These are phyloP conservation scores for Metarhizium humberi DNA, from an alignment of 2,329 filamentous ascomycete species.

Conservation along the genomic window DNA sequence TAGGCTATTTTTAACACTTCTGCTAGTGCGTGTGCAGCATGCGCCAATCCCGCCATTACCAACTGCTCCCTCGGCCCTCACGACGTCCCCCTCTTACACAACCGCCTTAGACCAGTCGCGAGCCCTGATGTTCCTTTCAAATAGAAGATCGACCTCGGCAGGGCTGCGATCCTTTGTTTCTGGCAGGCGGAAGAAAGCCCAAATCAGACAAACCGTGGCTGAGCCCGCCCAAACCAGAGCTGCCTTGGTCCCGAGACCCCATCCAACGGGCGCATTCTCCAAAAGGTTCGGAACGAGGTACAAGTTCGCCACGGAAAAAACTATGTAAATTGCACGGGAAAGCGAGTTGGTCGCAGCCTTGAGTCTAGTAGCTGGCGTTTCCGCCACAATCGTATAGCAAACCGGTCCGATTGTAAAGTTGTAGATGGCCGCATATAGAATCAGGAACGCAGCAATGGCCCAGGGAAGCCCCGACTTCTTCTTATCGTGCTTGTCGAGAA, in stretches of 20 bases:
- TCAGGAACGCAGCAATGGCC: slow-evolving; percentile 25
- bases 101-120: slow-evolving; percentile 8
- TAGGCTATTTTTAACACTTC: not conserved
- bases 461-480: slow-evolving; percentile 10
- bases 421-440: slow-evolving; percentile 31
- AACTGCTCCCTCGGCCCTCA: not conserved
- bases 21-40: not conserved
- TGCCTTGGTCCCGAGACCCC: slow-evolving; percentile 11
- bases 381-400: slow-evolving; percentile 32
- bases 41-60: not conserved
- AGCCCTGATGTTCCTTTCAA: slow-evolving; percentile 13
- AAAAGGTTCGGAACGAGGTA: slow-evolving; percentile 13
- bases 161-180: slow-evolving; percentile 14
- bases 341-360: slow-evolving; percentile 14
- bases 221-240: slow-evolving; percentile 12
- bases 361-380: slow-evolving; percentile 19
- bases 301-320: slow-evolving; percentile 11
- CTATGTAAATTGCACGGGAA: slow-evolving; percentile 9
- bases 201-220: slow-evolving; percentile 7
- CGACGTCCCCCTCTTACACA: not conserved
- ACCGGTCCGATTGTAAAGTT: slow-evolving; percentile 31
- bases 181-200: slow-evolving; percentile 14
- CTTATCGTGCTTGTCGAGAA: not conserved
- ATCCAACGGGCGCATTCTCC: slow-evolving; percentile 9
- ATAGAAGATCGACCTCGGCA: slow-evolving; percentile 14